Evolutionary conservation across 345 rosid species (phyloP).

Genomic region (Eucalyptus pauciflora): DNA sequence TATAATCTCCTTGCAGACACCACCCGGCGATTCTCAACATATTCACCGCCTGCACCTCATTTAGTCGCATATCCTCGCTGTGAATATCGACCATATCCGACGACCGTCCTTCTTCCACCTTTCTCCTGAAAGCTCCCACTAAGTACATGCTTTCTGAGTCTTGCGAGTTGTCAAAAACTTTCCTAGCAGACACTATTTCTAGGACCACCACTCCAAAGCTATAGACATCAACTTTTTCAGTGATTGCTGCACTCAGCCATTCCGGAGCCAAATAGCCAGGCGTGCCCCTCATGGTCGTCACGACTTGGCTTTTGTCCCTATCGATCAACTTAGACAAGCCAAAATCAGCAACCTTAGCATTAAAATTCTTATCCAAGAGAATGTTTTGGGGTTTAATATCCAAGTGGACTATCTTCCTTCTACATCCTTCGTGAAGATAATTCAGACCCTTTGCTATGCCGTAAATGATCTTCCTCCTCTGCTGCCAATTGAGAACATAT

Average conservation of each 20-base stretch:
- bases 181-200: conserved; percentile 7
- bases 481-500: conserved; percentile 3
- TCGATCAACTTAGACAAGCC: conserved; percentile 7
- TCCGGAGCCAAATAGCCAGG: conserved; percentile 2
- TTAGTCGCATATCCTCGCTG: conserved; percentile 5
- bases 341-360: not conserved
- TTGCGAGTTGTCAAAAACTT: not conserved
- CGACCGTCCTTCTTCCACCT: not conserved
- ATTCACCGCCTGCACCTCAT: not conserved
- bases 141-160: conserved; percentile 5
- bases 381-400: conserved; percentile 6
- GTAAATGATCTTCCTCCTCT: conserved; percentile 13
- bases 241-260: not conserved
- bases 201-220: conserved; percentile 17
- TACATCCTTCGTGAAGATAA: conserved; percentile 21
- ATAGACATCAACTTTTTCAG: conserved; percentile 10
- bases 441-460: conserved; percentile 15
- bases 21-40: conserved; percentile 18
- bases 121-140: conserved; percentile 1
- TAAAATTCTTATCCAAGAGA: not conserved
- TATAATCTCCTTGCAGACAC: conserved; percentile 18
- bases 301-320: not conserved
- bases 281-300: conserved; percentile 1
- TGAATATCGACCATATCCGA: conserved; percentile 1
- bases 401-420: conserved; percentile 4